Percentiles rank a stretch among this genome's conserved stretches.
phyloP scores from a whole-genome alignment of 148 eudicot genomes.

The Persicaria tinctoria region DNA sequence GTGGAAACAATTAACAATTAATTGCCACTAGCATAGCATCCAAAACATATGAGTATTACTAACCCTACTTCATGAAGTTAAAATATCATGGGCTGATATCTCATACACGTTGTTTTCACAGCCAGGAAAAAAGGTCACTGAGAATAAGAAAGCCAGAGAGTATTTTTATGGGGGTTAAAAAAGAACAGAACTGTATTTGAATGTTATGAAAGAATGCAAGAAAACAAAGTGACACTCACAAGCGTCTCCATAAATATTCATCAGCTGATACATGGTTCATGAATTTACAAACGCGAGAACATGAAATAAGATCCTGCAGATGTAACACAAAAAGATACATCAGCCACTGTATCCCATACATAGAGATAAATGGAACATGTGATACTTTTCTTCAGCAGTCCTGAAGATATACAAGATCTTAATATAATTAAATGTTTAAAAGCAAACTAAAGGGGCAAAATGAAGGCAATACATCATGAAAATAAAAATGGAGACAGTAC shows the following conservation, averaged over 20 bases:
- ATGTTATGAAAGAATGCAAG: background rate
- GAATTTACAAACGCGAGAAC: constrained; percentile 79
- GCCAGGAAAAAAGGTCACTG: background rate
- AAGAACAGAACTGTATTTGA: background rate
- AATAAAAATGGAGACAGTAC: background rate
- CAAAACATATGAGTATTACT: background rate
- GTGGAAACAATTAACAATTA: background rate
- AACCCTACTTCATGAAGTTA: background rate
- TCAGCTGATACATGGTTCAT: constrained; percentile 65
- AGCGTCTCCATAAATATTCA: constrained; percentile 90
- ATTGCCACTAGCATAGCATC: background rate
- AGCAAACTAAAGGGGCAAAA: background rate
- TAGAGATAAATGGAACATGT: background rate
- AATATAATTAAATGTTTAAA: background rate
- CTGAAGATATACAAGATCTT: background rate
- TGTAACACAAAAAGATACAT: background rate
- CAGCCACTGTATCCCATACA: background rate
- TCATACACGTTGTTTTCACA: background rate
- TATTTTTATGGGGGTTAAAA: background rate
- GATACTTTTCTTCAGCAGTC: background rate
- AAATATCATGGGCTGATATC: background rate
- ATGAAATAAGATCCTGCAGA: constrained; percentile 80
- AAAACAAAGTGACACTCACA: constrained; percentile 46
- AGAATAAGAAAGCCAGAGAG: background rate
- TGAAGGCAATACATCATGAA: background rate